Evolutionary conservation across 2,329 filamentous ascomycete genomes (phyloP), one percentile per base, ranked within the genome.

Genomic region (Tolypocladium album): DNA sequence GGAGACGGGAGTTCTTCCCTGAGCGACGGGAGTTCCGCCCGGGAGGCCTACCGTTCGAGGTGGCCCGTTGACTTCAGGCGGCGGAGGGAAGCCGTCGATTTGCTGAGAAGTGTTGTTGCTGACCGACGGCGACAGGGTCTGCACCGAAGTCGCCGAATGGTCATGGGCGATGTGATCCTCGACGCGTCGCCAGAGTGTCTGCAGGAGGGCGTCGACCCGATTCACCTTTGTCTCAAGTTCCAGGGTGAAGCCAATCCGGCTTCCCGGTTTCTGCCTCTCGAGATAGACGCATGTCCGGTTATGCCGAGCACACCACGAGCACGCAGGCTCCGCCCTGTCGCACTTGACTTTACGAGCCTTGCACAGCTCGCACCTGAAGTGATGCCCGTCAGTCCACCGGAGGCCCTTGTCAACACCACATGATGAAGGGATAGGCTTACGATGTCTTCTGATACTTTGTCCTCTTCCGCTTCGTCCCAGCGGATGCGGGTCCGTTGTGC

Each of bases 251-350:
- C 84, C 85, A 65, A 85, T 81, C 38, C 82, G 76, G 43, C 82
- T 77, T 2, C 87, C 87, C 9, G 87, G 86, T 70, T 88, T 89
- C 74, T 88, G 88, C 50, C 87, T 79, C 67, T 88, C 86, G 62
- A 83, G 84, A 69, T 89, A 89, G 69, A 88, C 83, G 69, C 87
- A 89, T 50, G 78, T 66, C 64, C 87, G 83, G 61, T 81, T 81
- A 71, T 89, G 88, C 57, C 86, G 82, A 57, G 83, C 74, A 70
- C 87, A 90, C 87, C 87, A 89, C 27, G 86, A 86, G 72, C 87
- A 89, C n/a, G 80, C 80, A 2, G 82, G 82, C 65, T 83, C 81
- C 40, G 76, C 75, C 60, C 81, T 79, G 67, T 84, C 80, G 66
- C 75, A 78, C 63, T 77, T 77, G 34, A 78, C 75, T 65, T 78